phyloP scores from a whole-genome alignment of 345 rosid species.

The Salix suchowensis region DNA sequence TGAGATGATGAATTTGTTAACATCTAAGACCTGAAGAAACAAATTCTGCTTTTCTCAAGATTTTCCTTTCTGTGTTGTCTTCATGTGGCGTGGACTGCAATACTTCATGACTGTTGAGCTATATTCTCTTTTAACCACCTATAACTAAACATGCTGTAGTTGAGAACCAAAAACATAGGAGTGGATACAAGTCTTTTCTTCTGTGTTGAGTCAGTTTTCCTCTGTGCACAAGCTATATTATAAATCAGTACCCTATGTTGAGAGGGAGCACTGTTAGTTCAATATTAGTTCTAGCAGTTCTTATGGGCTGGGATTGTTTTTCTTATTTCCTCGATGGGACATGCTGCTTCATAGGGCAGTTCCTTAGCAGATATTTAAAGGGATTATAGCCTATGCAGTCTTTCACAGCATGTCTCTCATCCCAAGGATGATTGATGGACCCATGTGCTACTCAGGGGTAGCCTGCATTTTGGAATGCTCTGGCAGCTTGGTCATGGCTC shows the following conservation, averaged over 20 bases:
- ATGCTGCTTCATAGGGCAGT: background rate
- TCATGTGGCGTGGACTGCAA: background rate
- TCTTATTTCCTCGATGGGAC: background rate
- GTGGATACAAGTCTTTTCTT: background rate
- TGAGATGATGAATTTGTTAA: background rate
- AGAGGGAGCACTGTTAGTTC: background rate
- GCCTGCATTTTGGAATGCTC: background rate
- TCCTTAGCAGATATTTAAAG: background rate
- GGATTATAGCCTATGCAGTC: background rate
- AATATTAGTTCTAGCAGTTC: background rate
- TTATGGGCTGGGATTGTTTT: background rate
- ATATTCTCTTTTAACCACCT: background rate
- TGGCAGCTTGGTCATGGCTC: background rate
- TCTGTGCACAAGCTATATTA: background rate
- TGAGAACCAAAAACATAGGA: background rate
- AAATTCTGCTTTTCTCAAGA: background rate
- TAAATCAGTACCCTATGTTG: background rate
- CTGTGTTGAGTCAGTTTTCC: background rate
- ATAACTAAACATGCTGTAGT: background rate
- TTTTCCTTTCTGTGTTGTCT: background rate
- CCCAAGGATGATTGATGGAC: background rate
- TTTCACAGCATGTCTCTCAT: background rate
- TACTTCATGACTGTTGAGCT: background rate
- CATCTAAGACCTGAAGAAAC: background rate
- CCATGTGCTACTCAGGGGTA: background rate